Evolutionary conservation across 2,329 filamentous ascomycete genomes (phyloP), one percentile per base, ranked within the genome.

Genomic region (Clarireedia sp.): DNA sequence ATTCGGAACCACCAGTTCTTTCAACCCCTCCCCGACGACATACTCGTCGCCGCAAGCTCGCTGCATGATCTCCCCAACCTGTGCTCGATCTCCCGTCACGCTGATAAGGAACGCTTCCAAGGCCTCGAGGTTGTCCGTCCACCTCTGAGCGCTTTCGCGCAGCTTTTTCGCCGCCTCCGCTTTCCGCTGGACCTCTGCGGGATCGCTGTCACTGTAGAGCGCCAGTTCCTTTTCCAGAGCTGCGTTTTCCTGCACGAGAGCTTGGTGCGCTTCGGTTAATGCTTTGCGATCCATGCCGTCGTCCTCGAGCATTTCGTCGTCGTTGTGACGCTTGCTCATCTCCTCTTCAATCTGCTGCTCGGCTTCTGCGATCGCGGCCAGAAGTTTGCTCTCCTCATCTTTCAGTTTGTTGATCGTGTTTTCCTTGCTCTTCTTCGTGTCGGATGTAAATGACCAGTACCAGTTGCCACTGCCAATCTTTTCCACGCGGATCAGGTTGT

Each of bases 391-490:
- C 49, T 68, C 69, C 55, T 75, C 72, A 40, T 63, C 62, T 60
- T 69, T 69, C 57, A 75, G 56, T 26, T 64, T 70, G 47, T 65
- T 68, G 59, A 70, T 65, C 33, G 68, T 62, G 17, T 68, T 68
- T 51, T 71, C 67, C 47, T 75, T 76, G 65, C 73, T 77, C 64
- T 79, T 68, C 62, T 67, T 69, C 9, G 66, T 79, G 52, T 85
- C 81, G 26, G 76, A 80, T 17, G 70, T 73, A 66, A 86, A 87
- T 60, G 76, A 78, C 84, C 84, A 87, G 70, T 86, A 87, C 83
- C 83, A 87, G 67, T 87, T 87, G 26, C 82, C 83, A 60, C 76
- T 83, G 44, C 83, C 84, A 63, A 87, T 87, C 68, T 86, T 87
- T 71, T 87, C 83, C 26, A 85, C 78, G 17, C 77, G 76, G 58